Evolutionary conservation across 108 stramenopile species (phyloP).

Genomic region (Aurantiochytrium sp.): DNA sequence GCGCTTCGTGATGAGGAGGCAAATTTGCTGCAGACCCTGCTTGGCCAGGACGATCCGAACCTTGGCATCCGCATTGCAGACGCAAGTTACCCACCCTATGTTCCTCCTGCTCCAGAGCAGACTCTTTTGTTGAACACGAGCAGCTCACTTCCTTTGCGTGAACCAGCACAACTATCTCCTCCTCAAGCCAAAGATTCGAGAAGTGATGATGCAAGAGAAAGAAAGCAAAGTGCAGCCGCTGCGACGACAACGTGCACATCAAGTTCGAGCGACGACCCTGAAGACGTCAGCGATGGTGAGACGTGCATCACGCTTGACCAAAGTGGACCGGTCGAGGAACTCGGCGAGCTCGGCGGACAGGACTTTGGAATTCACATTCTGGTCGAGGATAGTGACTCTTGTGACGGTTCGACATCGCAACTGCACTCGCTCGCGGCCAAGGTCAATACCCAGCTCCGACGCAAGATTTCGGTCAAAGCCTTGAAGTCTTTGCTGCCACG

Average conservation of each 20-base stretch:
- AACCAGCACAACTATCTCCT: too few relatives aligned
- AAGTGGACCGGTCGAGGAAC: neutral
- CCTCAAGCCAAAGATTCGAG: too few relatives aligned
- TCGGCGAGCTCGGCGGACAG: neutral
- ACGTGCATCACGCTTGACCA: neutral
- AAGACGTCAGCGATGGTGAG: too few relatives aligned
- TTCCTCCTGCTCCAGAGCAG: too few relatives aligned
- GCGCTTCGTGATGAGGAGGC: neutral
- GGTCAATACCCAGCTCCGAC: neutral
- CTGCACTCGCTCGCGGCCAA: neutral
- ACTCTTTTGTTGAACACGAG: too few relatives aligned
- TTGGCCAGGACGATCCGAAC: neutral
- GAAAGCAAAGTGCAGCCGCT: too few relatives aligned
- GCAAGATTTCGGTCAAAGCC: neutral
- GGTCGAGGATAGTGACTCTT: neutral
- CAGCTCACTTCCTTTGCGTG: too few relatives aligned
- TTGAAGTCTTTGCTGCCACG: neutral
- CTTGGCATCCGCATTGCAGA: neutral
- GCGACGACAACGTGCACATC: too few relatives aligned
- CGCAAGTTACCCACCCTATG: neutral
- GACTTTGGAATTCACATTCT: neutral
- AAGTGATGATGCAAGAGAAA: too few relatives aligned
- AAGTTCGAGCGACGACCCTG: too few relatives aligned
- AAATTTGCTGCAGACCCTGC: neutral
- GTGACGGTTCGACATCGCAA: neutral